A percentile compares a stretch with the other conserved stretches of the same genome.
Conservation (phyloP, 305 asterid genomes). For the Lippia alba region DNA sequence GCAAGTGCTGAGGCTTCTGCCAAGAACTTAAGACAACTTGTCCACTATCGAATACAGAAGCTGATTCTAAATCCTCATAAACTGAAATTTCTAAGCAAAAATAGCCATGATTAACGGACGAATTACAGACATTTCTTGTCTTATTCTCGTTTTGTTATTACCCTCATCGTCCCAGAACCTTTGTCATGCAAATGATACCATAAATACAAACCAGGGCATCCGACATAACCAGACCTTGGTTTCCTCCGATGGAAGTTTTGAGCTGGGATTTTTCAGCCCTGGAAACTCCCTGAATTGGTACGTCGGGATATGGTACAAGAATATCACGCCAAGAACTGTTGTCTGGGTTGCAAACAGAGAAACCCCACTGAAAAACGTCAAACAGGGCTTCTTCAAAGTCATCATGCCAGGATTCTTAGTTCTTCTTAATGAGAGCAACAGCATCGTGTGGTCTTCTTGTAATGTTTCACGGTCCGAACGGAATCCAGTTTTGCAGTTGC, state of each 20-base stretch:
- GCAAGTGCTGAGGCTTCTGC: no score
- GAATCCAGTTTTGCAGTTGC: slow-evolving; percentile 25
- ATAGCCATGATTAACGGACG: no score
- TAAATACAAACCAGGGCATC: slow-evolving; percentile 20
- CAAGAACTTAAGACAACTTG: no score
- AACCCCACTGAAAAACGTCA: slow-evolving; percentile 17
- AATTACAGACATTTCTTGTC: no score
- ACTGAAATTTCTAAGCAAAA: no score
- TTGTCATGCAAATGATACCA: neutral
- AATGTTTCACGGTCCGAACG: neutral
- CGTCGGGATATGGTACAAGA: slow-evolving; percentile 42
- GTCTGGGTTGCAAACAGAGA: slow-evolving; percentile 13
- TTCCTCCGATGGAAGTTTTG: slow-evolving; percentile 32
- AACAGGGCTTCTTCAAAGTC: slow-evolving; percentile 21
- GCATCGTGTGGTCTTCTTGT: slow-evolving; percentile 20
- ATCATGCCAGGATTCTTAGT: slow-evolving; percentile 12
- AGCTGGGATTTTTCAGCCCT: slow-evolving; percentile 40
- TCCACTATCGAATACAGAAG: no score
- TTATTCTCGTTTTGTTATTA: no score
- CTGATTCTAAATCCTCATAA: no score
- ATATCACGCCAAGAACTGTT: slow-evolving; percentile 18
- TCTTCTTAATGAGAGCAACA: slow-evolving; percentile 15
- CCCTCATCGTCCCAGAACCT: no score
- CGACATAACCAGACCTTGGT: slow-evolving; percentile 30
- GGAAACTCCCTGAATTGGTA: slow-evolving; percentile 35